A percentile compares a stretch with the other conserved stretches of the same genome.
phyloP scores from a whole-genome alignment of 257 asterid species.

The Haberlea rhodopensis region DNA sequence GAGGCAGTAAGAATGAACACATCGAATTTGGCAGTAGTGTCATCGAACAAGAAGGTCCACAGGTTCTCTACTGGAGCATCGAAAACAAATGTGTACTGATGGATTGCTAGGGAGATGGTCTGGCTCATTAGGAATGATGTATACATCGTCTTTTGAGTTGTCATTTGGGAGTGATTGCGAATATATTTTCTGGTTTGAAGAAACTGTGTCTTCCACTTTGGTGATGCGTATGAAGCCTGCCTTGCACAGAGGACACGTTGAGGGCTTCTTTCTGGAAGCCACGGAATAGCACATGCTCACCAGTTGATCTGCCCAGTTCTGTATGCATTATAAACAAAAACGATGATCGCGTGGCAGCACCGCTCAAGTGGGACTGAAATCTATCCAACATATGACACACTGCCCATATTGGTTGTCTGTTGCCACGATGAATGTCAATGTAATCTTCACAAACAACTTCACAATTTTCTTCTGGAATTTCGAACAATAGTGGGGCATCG shows the following conservation, averaged over 20 bases:
- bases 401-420: constrained; percentile 42
- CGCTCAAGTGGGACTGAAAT: constrained; percentile 77
- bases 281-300: no score
- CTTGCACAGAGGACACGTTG: no score
- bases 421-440: constrained; percentile 26
- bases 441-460: constrained; percentile 32
- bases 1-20: constrained; percentile 70
- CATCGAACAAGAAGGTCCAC: constrained; percentile 75
- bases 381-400: constrained; percentile 89
- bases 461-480: constrained; percentile 26
- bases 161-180: no score
- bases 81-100: constrained; percentile 48
- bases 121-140: no score
- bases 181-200: no score
- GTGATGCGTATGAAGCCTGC: no score
- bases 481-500: constrained; percentile 27
- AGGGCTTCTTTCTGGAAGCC: no score
- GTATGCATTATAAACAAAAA: constrained; percentile 85
- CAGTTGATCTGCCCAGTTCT: no score
- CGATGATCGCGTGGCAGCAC: constrained; percentile 86
- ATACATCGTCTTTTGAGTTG: no score
- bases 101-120: no score
- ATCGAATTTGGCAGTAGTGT: constrained; percentile 46
- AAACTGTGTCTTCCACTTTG: no score
- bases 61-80: constrained; percentile 62